These are phyloP conservation scores for Aegilops tauschii DNA, from an alignment of 176 grass and related monocot species.

Conservation along the genomic window DNA sequence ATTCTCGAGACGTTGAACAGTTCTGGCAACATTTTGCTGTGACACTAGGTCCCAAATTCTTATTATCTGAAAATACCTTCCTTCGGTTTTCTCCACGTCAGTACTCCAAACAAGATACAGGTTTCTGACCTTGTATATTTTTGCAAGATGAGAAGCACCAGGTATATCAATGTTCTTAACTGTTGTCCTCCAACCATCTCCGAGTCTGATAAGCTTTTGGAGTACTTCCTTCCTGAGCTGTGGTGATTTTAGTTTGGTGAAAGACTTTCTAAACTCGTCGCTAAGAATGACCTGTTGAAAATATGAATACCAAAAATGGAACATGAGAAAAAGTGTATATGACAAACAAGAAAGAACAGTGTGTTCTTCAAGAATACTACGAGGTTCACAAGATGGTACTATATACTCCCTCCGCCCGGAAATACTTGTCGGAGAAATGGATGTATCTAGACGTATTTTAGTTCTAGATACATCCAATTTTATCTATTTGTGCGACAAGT, in stretches of 20 bases:
- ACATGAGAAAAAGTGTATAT: background rate
- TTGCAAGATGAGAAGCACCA: conserved; percentile 45
- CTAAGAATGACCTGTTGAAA: conserved; percentile 62
- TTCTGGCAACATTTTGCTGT: conserved; percentile 38
- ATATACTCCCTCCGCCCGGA: too few species aligned
- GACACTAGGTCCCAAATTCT: conserved; percentile 71
- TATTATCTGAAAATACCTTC: conserved; percentile 56
- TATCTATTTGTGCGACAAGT: too few species aligned
- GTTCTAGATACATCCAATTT: too few species aligned
- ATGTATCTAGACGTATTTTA: too few species aligned
- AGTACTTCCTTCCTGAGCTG: conserved; percentile 44
- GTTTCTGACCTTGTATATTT: conserved; percentile 41
- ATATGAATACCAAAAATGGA: conserved; percentile 12
- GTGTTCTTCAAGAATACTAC: background rate
- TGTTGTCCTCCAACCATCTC: conserved; percentile 57
- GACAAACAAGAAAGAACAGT: background rate
- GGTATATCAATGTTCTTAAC: conserved; percentile 7
- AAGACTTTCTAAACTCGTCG: conserved; percentile 69
- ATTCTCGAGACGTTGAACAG: conserved; percentile 57
- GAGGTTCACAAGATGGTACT: background rate
- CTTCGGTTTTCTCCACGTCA: conserved; percentile 48
- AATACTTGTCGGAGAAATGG: too few species aligned
- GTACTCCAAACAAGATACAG: conserved; percentile 74
- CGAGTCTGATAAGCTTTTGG: conserved; percentile 56
- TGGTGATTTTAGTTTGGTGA: conserved; percentile 50